phyloP scores from a whole-genome alignment of 1,139 yeast genomes.

The Lodderomyces margitis region DNA sequence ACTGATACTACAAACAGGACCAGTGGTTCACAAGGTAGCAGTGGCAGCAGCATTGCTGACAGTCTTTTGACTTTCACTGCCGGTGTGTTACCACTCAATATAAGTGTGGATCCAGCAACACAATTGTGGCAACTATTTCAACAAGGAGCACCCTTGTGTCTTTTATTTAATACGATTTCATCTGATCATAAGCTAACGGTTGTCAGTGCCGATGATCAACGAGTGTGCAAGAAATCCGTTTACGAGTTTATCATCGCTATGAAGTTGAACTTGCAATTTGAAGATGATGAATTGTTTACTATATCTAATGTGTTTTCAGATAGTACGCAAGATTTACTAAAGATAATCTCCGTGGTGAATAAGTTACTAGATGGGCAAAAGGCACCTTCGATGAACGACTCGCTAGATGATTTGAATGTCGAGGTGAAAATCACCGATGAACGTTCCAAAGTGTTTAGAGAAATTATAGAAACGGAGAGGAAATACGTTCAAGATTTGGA shows the following conservation, averaged over 20 bases:
- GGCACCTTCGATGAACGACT: not conserved
- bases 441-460: constrained; percentile 77
- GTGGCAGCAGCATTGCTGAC: constrained; percentile 9
- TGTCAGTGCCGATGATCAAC: constrained; percentile 71
- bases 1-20: not conserved
- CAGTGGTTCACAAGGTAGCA: constrained; percentile 1
- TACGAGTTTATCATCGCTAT: constrained; percentile 90
- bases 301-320: constrained; percentile 87
- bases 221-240: constrained; percentile 84
- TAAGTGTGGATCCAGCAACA: constrained; percentile 87
- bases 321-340: constrained; percentile 72
- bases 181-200: constrained; percentile 47
- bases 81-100: constrained; percentile 71
- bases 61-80: constrained; percentile 63
- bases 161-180: constrained; percentile 64
- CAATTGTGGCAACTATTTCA: constrained; percentile 86
- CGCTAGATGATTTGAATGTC: constrained; percentile 13
- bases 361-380: constrained; percentile 37
- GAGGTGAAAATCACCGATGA: constrained; percentile 45
- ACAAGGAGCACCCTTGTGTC: constrained; percentile 90
- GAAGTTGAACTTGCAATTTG: constrained; percentile 68
- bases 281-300: constrained; percentile 78
- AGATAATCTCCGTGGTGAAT: constrained; percentile 69
- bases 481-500: constrained; percentile 91
- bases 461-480: constrained; percentile 84